These are phyloP conservation scores for Penicillium sp. DNA, from an alignment of 2,329 filamentous ascomycete genomes.

Conservation along the genomic window DNA sequence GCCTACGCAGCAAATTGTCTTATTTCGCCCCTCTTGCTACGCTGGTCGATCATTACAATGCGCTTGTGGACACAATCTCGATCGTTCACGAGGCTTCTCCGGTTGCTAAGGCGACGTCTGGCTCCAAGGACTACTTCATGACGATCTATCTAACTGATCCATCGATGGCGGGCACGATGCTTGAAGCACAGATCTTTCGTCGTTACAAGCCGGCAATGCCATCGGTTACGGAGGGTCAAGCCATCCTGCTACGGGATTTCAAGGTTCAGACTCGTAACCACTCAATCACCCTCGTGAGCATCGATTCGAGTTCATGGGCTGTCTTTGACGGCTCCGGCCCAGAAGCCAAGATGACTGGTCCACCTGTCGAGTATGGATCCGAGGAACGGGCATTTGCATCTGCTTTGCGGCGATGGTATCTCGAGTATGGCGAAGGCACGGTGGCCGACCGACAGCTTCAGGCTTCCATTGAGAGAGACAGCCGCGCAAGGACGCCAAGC, in stretches of 20 bases:
- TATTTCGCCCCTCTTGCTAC: slow-evolving; percentile 48
- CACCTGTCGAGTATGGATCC: slow-evolving; percentile 42
- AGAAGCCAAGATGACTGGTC: slow-evolving; percentile 36
- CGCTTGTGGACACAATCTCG: slow-evolving; percentile 45
- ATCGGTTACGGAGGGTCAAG: slow-evolving; percentile 39
- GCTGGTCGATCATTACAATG: slow-evolving; percentile 45
- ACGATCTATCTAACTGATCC: slow-evolving; percentile 48
- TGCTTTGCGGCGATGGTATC: slow-evolving; percentile 45
- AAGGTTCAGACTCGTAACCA: slow-evolving; percentile 45
- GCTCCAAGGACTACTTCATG: slow-evolving; percentile 43
- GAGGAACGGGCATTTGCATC: slow-evolving; percentile 41
- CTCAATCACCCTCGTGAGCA: slow-evolving; percentile 44
- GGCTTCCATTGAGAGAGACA: slow-evolving; percentile 33
- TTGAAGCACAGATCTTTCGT: slow-evolving; percentile 47
- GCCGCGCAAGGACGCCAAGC: slow-evolving; percentile 25
- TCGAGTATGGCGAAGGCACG: slow-evolving; percentile 35
- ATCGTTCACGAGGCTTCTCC: slow-evolving; percentile 38
- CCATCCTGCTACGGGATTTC: slow-evolving; percentile 49
- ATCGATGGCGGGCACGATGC: slow-evolving; percentile 42
- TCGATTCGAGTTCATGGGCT: slow-evolving; percentile 49
- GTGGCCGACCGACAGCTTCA: slow-evolving; percentile 40
- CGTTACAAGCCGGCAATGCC: slow-evolving; percentile 44
- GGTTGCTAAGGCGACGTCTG: slow-evolving; percentile 36
- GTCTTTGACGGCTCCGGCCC: slow-evolving; percentile 40
- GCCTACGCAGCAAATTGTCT: slow-evolving; percentile 43